Evolutionary conservation across 495 filamentous ascomycete genomes (phyloP).

Genomic region (Neurospora africana): DNA sequence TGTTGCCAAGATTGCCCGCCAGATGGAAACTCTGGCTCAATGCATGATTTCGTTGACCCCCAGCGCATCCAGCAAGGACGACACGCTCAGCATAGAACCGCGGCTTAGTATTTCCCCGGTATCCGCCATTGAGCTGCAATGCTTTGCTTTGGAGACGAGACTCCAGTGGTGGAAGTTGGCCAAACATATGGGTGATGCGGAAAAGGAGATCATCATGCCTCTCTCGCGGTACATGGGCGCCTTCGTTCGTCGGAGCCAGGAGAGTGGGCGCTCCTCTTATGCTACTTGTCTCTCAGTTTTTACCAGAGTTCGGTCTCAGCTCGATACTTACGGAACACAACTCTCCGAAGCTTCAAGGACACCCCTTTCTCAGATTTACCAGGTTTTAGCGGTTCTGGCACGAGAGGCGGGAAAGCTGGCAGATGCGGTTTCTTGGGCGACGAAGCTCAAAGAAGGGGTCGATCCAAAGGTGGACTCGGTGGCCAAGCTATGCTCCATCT

Average conservation of each 20-base stretch:
- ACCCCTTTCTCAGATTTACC: slow-evolving; percentile 28
- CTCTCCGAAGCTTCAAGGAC: slow-evolving; percentile 18
- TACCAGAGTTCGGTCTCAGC: slow-evolving; percentile 13
- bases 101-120: slow-evolving; percentile 48
- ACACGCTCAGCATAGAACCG: slow-evolving; percentile 33
- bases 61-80: slow-evolving; percentile 42
- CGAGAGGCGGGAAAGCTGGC: slow-evolving; percentile 32
- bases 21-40: slow-evolving; percentile 62
- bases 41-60: slow-evolving; percentile 54
- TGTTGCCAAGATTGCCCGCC: slow-evolving; percentile 50
- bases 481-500: slow-evolving; percentile 31
- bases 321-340: slow-evolving; percentile 15
- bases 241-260: slow-evolving; percentile 46
- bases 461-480: slow-evolving; percentile 28
- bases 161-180: slow-evolving; percentile 61
- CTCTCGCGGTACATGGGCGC: slow-evolving; percentile 53
- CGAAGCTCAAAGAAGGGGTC: slow-evolving; percentile 24
- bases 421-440: slow-evolving; percentile 40
- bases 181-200: slow-evolving; percentile 54
- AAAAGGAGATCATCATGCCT: slow-evolving; percentile 61
- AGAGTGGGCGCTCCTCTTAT: slow-evolving; percentile 33
- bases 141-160: slow-evolving; percentile 55
- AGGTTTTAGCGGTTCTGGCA: slow-evolving; percentile 29
- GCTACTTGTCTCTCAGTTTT: slow-evolving; percentile 15
- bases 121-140: slow-evolving; percentile 52